Evolutionary conservation across 192 early-diverging fungal genomes (phyloP).

Genomic region (Linnemannia zychae): DNA sequence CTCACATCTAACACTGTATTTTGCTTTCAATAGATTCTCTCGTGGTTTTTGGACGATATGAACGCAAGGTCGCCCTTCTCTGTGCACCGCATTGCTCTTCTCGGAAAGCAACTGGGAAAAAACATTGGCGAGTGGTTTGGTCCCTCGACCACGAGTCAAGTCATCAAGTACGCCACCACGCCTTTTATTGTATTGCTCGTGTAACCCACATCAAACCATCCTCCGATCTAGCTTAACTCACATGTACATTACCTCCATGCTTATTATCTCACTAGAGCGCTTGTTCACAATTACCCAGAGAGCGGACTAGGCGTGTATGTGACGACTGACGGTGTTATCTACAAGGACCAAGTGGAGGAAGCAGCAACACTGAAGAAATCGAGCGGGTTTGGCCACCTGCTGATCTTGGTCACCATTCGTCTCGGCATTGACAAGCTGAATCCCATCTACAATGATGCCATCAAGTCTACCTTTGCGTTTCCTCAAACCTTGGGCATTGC

Average conservation of each 20-base stretch:
- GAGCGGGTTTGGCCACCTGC: conserved; percentile 69
- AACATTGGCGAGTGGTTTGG: conserved; percentile 99
- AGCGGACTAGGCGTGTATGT: conserved; percentile 79
- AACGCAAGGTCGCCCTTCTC: conserved; percentile 81
- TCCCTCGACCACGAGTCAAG: conserved; percentile 87
- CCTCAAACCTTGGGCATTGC: conserved; percentile 91
- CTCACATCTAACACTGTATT: background rate
- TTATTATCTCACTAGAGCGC: conserved; percentile 58
- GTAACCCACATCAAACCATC: background rate
- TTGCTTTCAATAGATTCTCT: conserved; percentile 65
- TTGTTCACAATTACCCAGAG: conserved; percentile 69
- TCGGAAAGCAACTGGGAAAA: conserved; percentile 88
- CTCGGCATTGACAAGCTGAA: conserved; percentile 94
- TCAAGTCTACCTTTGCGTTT: conserved; percentile 84
- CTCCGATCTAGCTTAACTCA: background rate
- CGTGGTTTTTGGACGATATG: conserved; percentile 88
- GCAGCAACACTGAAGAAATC: conserved; percentile 58
- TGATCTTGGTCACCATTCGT: conserved; percentile 90
- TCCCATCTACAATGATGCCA: conserved; percentile 81
- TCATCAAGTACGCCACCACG: conserved; percentile 70
- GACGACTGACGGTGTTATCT: conserved; percentile 87
- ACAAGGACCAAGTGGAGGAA: conserved; percentile 77
- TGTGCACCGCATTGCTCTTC: conserved; percentile 91
- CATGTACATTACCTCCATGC: background rate
- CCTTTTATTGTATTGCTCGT: conserved; percentile 1